phyloP scores from a whole-genome alignment of 306 rosid genomes.

The Cucumis cinereus region DNA sequence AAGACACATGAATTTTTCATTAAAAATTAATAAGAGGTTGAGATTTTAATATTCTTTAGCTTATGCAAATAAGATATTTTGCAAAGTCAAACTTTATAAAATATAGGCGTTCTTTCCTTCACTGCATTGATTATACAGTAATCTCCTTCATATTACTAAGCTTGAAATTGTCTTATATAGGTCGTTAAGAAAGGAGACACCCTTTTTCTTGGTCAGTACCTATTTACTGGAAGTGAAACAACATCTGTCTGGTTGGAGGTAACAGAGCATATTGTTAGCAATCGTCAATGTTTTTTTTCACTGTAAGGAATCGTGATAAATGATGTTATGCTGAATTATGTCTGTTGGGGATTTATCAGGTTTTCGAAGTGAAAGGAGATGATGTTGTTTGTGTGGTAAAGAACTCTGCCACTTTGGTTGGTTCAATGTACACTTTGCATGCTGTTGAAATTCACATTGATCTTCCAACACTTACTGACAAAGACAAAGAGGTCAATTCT shows the following conservation, averaged over 20 bases:
- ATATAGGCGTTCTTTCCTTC: neutral
- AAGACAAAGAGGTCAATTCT: slow-evolving; percentile 41
- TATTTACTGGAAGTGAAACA: slow-evolving; percentile 99
- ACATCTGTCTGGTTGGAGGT: slow-evolving; percentile 99
- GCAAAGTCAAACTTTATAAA: neutral
- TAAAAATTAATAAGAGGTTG: neutral
- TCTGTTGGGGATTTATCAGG: slow-evolving; percentile 30
- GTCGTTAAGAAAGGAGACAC: slow-evolving; percentile 84
- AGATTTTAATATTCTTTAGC: neutral
- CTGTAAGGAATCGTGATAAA: neutral
- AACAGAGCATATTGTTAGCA: slow-evolving; percentile 6
- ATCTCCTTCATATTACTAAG: neutral
- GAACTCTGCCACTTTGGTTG: slow-evolving; percentile 85
- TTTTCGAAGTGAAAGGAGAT: slow-evolving; percentile 59
- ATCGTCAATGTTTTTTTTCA: neutral
- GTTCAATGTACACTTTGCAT: slow-evolving; percentile 83
- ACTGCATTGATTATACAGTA: neutral
- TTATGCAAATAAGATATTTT: neutral
- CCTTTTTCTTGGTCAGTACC: slow-evolving; percentile 82
- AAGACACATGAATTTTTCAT: neutral
- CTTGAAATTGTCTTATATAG: slow-evolving; percentile 27
- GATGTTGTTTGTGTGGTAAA: slow-evolving; percentile 77
- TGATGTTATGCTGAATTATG: neutral
- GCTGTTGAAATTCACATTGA: slow-evolving; percentile 77
- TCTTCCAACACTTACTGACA: slow-evolving; percentile 80